These are phyloP conservation scores for Ambrosia artemisiifolia DNA, from an alignment of 129 eudicot genomes.

Conservation along the genomic window DNA sequence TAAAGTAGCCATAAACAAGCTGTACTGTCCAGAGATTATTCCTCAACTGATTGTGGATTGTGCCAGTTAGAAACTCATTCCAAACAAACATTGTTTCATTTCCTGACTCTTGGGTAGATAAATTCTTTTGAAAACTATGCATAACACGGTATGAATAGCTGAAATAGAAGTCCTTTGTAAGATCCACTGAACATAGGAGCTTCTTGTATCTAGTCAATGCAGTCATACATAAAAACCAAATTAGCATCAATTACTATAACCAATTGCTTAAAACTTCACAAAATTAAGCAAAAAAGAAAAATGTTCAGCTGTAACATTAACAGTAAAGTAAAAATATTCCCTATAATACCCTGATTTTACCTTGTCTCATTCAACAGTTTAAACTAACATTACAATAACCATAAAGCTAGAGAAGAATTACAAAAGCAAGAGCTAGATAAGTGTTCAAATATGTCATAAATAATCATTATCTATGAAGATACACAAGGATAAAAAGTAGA, in stretches of 20 bases:
- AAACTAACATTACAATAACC: slow-evolving; percentile 52
- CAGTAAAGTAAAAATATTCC: slow-evolving; percentile 20
- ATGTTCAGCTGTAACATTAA: not conserved
- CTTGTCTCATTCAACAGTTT: slow-evolving; percentile 54
- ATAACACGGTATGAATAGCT: slow-evolving; percentile 93
- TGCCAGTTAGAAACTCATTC: slow-evolving; percentile 85
- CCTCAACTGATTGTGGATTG: slow-evolving; percentile 64
- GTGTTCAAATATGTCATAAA: not conserved
- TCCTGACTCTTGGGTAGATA: slow-evolving; percentile 48
- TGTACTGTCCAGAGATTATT: slow-evolving; percentile 91
- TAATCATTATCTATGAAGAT: slow-evolving; percentile 25
- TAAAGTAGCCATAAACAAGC: slow-evolving; percentile 81
- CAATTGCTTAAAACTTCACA: not conserved
- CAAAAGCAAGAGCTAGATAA: slow-evolving; percentile 13
- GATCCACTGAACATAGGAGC: slow-evolving; percentile 89
- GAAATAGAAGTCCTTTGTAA: slow-evolving; percentile 92
- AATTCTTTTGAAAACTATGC: slow-evolving; percentile 85
- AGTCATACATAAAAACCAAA: slow-evolving; percentile 33
- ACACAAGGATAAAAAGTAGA: slow-evolving; percentile 40
- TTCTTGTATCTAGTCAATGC: slow-evolving; percentile 75
- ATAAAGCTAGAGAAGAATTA: slow-evolving; percentile 32
- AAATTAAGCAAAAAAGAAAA: not conserved
- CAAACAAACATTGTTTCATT: slow-evolving; percentile 95
- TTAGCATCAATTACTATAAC: slow-evolving; percentile 30
- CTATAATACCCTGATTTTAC: slow-evolving; percentile 45